phyloP scores from a whole-genome alignment of 441 rosid genomes.

The Gossypium lobatum region DNA sequence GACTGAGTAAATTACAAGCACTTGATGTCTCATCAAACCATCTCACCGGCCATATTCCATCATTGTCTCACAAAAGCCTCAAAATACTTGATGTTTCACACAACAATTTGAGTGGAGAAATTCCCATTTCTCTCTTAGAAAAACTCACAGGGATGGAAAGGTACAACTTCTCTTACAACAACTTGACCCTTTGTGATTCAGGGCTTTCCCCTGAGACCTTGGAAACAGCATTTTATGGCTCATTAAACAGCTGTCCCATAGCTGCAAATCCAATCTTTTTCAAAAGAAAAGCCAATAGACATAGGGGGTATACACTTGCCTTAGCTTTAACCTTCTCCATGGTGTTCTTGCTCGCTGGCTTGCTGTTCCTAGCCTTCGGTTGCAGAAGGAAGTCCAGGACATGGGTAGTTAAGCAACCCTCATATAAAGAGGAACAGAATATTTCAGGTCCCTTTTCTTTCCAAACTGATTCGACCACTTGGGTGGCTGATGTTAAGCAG shows the following conservation, averaged over 20 bases:
- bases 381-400: constrained; percentile 47
- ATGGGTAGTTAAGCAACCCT: constrained; percentile 57
- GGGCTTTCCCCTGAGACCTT: constrained; percentile 44
- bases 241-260: constrained; percentile 72
- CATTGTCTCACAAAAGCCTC: constrained; percentile 36
- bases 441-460: constrained; percentile 84
- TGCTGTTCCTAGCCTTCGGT: constrained; percentile 65
- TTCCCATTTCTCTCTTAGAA: constrained; percentile 46
- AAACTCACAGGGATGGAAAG: constrained; percentile 56
- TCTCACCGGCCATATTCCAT: constrained; percentile 56
- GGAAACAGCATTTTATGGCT: constrained; percentile 50
- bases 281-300: constrained; percentile 36
- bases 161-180: constrained; percentile 88
- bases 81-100: constrained; percentile 60
- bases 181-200: constrained; percentile 65
- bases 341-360: constrained; percentile 56
- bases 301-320: constrained; percentile 54
- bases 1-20: constrained; percentile 40
- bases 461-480: constrained; percentile 83
- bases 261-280: constrained; percentile 68
- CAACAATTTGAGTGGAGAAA: constrained; percentile 74
- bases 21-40: constrained; percentile 78
- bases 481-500: constrained; percentile 94
- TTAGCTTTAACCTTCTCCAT: constrained; percentile 59
- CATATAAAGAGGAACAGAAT: constrained; percentile 64